phyloP scores from a whole-genome alignment of 2,329 filamentous ascomycete genomes.

The Rhynchosporium agropyri region DNA sequence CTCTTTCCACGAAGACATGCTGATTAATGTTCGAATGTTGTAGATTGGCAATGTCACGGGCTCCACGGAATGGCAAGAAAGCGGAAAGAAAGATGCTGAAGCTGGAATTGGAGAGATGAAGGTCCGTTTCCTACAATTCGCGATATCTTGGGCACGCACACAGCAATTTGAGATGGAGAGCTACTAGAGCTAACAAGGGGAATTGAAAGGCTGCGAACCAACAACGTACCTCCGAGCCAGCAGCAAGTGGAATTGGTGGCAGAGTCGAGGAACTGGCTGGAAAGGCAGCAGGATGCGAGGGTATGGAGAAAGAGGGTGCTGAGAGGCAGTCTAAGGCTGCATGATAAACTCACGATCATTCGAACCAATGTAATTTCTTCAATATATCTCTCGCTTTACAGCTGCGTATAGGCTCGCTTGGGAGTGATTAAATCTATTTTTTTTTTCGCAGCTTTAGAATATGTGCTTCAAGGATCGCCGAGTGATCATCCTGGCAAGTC shows the following conservation, averaged over 20 bases:
- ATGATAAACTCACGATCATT: neutral
- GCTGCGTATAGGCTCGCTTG: too few species aligned
- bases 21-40: neutral
- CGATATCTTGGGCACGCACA: neutral
- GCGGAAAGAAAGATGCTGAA: constrained; percentile 65
- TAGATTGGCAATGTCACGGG: constrained; percentile 58
- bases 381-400: too few species aligned
- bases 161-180: neutral
- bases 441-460: too few species aligned
- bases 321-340: constrained; percentile 46
- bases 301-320: constrained; percentile 66
- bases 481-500: too few species aligned
- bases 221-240: constrained; percentile 24
- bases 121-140: constrained; percentile 8
- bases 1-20: neutral
- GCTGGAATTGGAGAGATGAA: constrained; percentile 62
- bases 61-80: constrained; percentile 63
- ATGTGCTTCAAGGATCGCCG: too few species aligned
- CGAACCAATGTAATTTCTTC: too few species aligned
- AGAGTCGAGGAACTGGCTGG: constrained; percentile 67
- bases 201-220: constrained; percentile 15
- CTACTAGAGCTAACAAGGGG: neutral
- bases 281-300: constrained; percentile 65
- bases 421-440: too few species aligned
- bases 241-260: constrained; percentile 45